A percentile compares a stretch with the other conserved stretches of the same genome.
These are phyloP conservation scores for Eucalyptus erythrocorys DNA, from an alignment of 345 rosid species.

Conservation along the genomic window DNA sequence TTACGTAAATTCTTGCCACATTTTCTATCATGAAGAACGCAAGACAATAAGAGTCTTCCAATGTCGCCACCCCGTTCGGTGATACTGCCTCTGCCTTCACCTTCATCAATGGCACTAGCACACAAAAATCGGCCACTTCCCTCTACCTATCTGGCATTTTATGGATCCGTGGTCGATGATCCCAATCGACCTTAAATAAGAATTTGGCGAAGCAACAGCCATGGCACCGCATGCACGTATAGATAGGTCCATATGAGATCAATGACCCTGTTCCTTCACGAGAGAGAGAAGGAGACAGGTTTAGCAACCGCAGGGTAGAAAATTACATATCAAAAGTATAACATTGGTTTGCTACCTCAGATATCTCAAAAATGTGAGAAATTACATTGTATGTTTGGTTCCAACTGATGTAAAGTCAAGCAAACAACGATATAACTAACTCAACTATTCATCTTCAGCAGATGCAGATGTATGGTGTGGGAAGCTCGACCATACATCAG, in stretches of 20 bases:
- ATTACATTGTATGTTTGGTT: neutral
- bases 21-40: neutral
- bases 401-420: neutral
- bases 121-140: neutral
- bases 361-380: neutral
- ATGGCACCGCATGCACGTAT: neutral
- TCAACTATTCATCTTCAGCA: slow-evolving; percentile 4
- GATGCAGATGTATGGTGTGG: slow-evolving; percentile 66
- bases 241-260: neutral
- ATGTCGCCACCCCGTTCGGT: neutral
- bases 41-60: neutral
- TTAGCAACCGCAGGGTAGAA: neutral
- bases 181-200: neutral
- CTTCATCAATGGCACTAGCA: neutral
- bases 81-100: neutral
- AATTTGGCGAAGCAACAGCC: neutral
- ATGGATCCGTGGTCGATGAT: neutral
- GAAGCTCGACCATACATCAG: slow-evolving; percentile 54
- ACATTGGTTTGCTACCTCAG: neutral
- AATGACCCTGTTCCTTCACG: neutral
- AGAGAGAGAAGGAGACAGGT: neutral
- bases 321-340: neutral
- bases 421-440: neutral
- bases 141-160: neutral
- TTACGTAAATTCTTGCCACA: neutral